Evolutionary conservation across 257 asterid genomes (phyloP), one percentile per base, ranked within the genome.

Genomic region (Scutellaria baicalensis): DNA sequence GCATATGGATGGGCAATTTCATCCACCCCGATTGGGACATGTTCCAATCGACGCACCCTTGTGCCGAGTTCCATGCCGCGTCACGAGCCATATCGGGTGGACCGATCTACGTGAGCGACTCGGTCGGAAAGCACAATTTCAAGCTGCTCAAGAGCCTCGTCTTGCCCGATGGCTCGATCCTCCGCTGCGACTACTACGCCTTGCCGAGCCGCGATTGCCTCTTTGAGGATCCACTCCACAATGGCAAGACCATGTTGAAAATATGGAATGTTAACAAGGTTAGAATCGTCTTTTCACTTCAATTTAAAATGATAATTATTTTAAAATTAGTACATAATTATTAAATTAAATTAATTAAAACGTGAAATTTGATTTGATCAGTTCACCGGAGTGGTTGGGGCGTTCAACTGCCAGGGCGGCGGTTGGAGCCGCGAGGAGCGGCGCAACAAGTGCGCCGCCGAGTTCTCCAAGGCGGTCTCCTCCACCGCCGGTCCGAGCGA

Each of bases 31-130:
- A 92, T 17, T 92, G 98, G 98, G 98, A 92, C 79, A 92, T 92
- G 98, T 92, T 92, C 81, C 98, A 92, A 60, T 92, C 98, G 3
- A 86, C 92, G 12, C 98, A 92, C 75, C 96, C 98, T 17, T 92
- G 98, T 52, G 98, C 98, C 0, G 84, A 82, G 73, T 92, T 90
- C 55, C 98, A 92, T 39, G 97, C 98, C 6, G 97, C 98, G 8
- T 92, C 98, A 0, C 88, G 98, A 0, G 98, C 98, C 75, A 92
- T 92, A 60, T 92, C 98, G 0, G 98, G 98, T n/a, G 98, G 98
- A 1, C 98, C 98, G 0, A 86, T 92, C 33, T 92, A 92, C 11
- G 89, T 90, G 0, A 85, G 95, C 12, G 98, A 93, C 72, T 84
- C 95, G 0, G 93, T 87, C 36, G 96, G 95, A 2, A 82, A 88